A percentile compares a stretch with the other conserved stretches of the same genome.
phyloP scores from a whole-genome alignment of 2,329 filamentous ascomycete genomes.

The Aspergillus candidus region DNA sequence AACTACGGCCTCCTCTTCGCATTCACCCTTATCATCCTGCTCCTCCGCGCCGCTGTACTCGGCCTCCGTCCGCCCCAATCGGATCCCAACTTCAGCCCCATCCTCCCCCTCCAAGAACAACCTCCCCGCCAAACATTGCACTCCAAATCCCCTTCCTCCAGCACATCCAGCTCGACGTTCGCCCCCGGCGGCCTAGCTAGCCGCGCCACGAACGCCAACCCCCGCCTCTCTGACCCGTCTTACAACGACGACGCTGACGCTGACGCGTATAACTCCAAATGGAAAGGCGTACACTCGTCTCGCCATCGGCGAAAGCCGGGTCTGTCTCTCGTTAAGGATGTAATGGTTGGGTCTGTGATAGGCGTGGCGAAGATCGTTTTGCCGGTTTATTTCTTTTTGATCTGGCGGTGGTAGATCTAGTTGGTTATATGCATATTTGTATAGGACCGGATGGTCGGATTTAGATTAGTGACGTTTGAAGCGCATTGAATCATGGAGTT shows the following conservation, averaged over 20 bases:
- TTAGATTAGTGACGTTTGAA: no score
- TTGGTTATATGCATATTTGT: no score
- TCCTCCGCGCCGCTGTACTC: conserved; percentile 38
- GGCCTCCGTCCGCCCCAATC: conserved; percentile 18
- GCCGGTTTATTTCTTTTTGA: conserved; percentile 60
- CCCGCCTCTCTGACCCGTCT: conserved; percentile 14
- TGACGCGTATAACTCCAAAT: conserved; percentile 20
- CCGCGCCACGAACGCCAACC: conserved; percentile 17
- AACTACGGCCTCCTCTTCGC: conserved; percentile 63
- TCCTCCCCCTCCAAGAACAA: conserved; percentile 27
- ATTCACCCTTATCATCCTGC: conserved; percentile 46
- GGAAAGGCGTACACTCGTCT: conserved; percentile 12
- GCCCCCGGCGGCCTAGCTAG: conserved; percentile 24
- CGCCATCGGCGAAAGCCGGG: conserved; percentile 15
- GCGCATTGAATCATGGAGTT: no score
- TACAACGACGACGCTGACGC: conserved; percentile 19
- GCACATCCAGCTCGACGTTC: conserved; percentile 29
- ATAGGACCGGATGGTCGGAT: no score
- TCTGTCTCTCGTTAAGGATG: conserved; percentile 34
- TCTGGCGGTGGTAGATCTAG: conserved; percentile 52
- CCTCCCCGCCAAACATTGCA: conserved; percentile 19
- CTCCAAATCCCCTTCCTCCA: conserved; percentile 20
- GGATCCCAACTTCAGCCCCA: conserved; percentile 7
- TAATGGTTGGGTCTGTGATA: conserved; percentile 59
- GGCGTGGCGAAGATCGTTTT: conserved; percentile 59